These are phyloP conservation scores for Amoebophrya sp. DNA, from an alignment of 169 alveolate genomes.

Conservation along the genomic window DNA sequence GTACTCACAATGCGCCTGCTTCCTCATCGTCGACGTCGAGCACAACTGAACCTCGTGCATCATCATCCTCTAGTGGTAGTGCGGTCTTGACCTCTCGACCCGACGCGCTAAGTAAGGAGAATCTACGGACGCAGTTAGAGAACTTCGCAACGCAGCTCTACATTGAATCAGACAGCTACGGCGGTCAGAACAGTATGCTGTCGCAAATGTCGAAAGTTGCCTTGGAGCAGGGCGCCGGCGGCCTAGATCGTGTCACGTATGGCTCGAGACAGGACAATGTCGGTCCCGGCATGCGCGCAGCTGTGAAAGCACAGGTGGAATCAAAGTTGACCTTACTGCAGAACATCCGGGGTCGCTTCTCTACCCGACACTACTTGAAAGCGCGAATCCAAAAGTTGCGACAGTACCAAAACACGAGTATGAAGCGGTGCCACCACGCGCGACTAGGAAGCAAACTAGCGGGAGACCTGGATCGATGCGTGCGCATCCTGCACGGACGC, in stretches of 20 bases:
- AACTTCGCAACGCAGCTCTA: not conserved
- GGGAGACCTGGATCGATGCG: constrained; percentile 7
- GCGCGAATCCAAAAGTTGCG: not conserved
- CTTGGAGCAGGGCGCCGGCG: constrained; percentile 23
- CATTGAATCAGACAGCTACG: not conserved
- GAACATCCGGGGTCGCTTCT: not conserved
- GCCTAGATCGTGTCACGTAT: not conserved
- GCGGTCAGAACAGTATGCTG: no score
- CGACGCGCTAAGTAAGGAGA: not conserved
- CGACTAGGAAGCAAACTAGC: not conserved
- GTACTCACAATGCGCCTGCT: no score
- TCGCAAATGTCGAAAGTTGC: no score
- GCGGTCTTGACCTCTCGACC: no score
- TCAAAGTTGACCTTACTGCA: not conserved
- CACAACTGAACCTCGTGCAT: no score
- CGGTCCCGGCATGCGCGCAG: constrained; percentile 28
- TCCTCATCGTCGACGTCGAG: no score
- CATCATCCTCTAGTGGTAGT: no score
- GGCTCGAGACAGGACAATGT: constrained; percentile 15
- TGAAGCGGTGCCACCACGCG: not conserved
- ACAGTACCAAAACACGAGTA: constrained; percentile 5
- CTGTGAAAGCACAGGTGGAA: constrained; percentile 13
- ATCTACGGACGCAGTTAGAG: not conserved
- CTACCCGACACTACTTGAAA: not conserved
- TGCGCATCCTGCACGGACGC: constrained; percentile 26